A percentile compares a stretch with the other conserved stretches of the same genome.
Conservation (phyloP, 305 asterid genomes). For the Fraxinus floribunda region DNA sequence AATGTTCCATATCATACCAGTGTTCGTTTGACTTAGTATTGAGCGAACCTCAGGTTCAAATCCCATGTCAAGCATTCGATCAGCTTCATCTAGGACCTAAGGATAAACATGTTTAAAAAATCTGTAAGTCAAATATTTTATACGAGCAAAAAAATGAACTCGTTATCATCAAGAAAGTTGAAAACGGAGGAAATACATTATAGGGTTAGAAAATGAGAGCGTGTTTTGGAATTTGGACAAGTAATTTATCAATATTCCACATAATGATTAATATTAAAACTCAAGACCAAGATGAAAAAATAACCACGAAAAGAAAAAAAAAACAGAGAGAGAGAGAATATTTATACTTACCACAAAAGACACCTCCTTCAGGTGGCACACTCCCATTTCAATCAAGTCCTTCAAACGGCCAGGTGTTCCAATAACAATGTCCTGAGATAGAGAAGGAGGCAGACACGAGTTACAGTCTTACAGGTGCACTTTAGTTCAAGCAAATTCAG, state of each 20-base stretch:
- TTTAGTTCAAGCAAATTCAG: background rate
- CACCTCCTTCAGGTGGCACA: slow-evolving; percentile 69
- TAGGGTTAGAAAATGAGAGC: background rate
- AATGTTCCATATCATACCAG: slow-evolving; percentile 55
- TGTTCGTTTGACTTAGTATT: slow-evolving; percentile 75
- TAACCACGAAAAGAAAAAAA: background rate
- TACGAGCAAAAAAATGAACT: background rate
- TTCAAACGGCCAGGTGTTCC: slow-evolving; percentile 97
- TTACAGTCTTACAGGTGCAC: background rate
- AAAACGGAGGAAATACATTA: background rate
- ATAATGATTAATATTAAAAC: background rate
- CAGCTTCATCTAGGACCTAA: slow-evolving; percentile 98
- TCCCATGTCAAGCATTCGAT: slow-evolving; percentile 99
- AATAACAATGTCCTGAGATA: slow-evolving; percentile 81
- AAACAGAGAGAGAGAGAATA: background rate
- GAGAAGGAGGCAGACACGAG: slow-evolving; percentile 22
- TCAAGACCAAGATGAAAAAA: background rate
- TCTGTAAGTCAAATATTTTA: background rate
- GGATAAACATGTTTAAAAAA: slow-evolving; percentile 23
- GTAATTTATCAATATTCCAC: background rate
- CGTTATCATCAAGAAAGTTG: background rate
- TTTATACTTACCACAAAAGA: slow-evolving; percentile 79
- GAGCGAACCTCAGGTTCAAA: slow-evolving; percentile 98
- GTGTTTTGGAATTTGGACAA: background rate
- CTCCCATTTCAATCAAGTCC: slow-evolving; percentile 92